A percentile compares a stretch with the other conserved stretches of the same genome.
phyloP scores from a whole-genome alignment of 495 filamentous ascomycete genomes.

The Xeromyces bisporus region DNA sequence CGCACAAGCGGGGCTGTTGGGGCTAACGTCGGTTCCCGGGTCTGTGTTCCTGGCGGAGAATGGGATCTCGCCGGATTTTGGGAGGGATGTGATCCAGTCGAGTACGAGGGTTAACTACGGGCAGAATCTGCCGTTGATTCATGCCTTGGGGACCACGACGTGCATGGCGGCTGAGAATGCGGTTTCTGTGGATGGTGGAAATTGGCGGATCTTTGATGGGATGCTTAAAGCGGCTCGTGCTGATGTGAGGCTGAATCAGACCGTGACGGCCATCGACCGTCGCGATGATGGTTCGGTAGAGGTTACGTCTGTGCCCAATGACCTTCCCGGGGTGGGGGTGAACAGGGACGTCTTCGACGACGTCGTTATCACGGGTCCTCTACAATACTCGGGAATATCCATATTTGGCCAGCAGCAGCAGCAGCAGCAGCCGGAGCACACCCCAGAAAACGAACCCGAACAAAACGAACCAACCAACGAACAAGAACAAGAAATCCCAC shows the following conservation, averaged over 20 bases:
- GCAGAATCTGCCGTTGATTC: conserved; percentile 67
- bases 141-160: conserved; percentile 85
- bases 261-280: conserved; percentile 42
- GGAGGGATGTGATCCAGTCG: conserved; percentile 77
- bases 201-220: conserved; percentile 83
- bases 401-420: too few species aligned
- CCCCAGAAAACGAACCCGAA: conserved; percentile 46
- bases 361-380: conserved; percentile 61
- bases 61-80: conserved; percentile 45
- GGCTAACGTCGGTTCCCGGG: conserved; percentile 52
- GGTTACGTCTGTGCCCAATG: conserved; percentile 25
- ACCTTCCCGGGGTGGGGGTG: conserved; percentile 4
- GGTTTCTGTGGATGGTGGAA: conserved; percentile 64
- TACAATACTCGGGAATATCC: conserved; percentile 57
- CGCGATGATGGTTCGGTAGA: conserved; percentile 31
- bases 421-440: conserved; percentile 33
- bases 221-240: conserved; percentile 55
- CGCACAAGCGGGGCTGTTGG: conserved; percentile 44
- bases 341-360: conserved; percentile 45
- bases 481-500: too few species aligned
- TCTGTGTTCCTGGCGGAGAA: conserved; percentile 52
- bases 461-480: too few species aligned
- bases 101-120: conserved; percentile 92
- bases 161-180: conserved; percentile 83
- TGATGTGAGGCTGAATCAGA: conserved; percentile 47